Conservation (phyloP, 2,329 filamentous ascomycete genomes). For the Colletotrichum viniferum region DNA sequence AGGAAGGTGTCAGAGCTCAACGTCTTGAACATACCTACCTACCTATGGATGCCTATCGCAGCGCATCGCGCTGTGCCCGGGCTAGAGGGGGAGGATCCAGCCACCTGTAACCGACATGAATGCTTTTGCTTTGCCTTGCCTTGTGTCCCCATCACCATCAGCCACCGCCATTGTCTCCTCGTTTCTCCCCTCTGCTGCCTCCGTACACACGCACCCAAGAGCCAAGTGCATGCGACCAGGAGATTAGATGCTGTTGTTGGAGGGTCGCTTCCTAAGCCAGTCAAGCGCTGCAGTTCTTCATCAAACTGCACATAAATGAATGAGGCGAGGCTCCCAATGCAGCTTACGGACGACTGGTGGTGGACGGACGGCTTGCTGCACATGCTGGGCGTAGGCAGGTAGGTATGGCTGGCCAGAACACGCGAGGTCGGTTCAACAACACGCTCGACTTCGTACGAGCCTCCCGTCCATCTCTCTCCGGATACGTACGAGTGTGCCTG, state of each 20-base stretch:
- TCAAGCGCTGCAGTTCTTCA: slow-evolving; percentile 7
- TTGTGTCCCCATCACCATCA: neutral
- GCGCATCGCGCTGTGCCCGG: neutral
- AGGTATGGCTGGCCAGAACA: neutral
- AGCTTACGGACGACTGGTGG: neutral
- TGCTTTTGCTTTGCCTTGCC: neutral
- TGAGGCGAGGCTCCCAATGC: neutral
- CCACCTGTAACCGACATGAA: slow-evolving; percentile 2
- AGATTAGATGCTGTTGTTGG: slow-evolving; percentile 8
- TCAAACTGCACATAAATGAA: slow-evolving; percentile 15
- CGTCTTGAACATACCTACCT: too few relatives aligned
- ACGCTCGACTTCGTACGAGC: neutral
- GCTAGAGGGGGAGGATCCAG: neutral
- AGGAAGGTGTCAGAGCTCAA: too few relatives aligned
- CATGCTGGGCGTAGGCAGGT: neutral
- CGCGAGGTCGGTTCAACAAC: neutral
- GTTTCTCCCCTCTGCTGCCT: neutral
- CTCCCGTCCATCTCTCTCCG: neutral
- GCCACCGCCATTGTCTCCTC: neutral
- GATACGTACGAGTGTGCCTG: neutral
- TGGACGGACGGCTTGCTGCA: neutral
- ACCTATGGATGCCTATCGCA: neutral
- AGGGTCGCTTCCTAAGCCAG: slow-evolving; percentile 8
- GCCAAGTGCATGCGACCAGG: slow-evolving; percentile 6
- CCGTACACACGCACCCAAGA: neutral